Evolutionary conservation across 1,284 basidiomycete genomes (phyloP), one percentile per base, ranked within the genome.

Genomic region (Austroboletus niveus): DNA sequence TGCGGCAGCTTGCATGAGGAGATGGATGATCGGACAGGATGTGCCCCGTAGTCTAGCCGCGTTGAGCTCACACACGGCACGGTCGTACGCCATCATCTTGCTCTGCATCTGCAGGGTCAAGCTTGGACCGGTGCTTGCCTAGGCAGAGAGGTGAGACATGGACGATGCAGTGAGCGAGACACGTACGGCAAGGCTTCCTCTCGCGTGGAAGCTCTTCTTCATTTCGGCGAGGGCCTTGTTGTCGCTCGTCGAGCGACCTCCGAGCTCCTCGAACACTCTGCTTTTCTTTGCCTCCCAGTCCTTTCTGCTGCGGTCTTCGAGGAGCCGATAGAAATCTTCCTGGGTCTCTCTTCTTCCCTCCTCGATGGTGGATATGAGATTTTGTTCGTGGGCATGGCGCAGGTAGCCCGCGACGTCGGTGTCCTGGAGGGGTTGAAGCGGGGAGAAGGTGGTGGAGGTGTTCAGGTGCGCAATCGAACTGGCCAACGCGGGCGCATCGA

Each of bases 71-170:
- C 79, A 72, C 40, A 96, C 76, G 31, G 91, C 85, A 51, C 83
- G 82, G 70, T 93, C 90, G 68, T 96, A 98, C n/a, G 84, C 85
- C 83, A 95, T 91, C 92, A 96, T 95, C 72, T 93, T 93, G 68
- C 81, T 87, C 71, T 96, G 94, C 81, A 92, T 87, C 60, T 89
- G 85, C 45, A 89, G 69, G 20, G 78, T 84, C 22, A 85, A 72
- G 53, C 76, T 80, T 1, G 84, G 80, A 4, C 77, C 72, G 17
- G 74, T 72, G 60, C 77, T 79, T 38, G 78, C 68, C 78, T 82
- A 24, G 22, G 56, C 36, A 38, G 32, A 45, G 12, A 36, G 27
- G 12, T 65, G 42, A 62, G 57, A 50, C 24, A 27, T 14, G 2
- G 17, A 36, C 12, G 22, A 47, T 0, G 15, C 41, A 42, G 27